Evolutionary conservation across 1,284 basidiomycete species (phyloP), one percentile per base, ranked within the genome.

Genomic region (Coriolopsis trogii): DNA sequence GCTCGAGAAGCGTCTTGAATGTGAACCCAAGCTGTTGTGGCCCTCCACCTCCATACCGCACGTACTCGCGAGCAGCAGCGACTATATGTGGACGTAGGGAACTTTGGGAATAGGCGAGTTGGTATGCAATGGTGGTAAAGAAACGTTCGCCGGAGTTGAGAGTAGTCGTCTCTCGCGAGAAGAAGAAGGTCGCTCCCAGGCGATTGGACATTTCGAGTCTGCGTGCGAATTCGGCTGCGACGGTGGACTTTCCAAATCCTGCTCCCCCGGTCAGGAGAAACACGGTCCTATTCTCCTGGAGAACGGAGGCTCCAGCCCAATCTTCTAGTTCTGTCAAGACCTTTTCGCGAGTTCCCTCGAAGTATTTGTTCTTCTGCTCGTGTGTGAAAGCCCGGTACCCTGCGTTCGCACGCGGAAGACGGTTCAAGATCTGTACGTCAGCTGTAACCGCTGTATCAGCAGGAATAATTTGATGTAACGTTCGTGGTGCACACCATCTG

Each of bases 181-280:
- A 46, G 39, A 53, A 51, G 34, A 53, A 47, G 28, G 48, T 37
- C 12, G 48, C 48, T 7, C 48, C 48, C 28, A 43, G 41, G 21
- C 28, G n/a, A 3, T 28, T 29, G 20, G 13, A 7, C 28, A 28
- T 8, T 3, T 52, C 42, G n/a, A 52, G 46, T 4, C 49, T 45
- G 8, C 41, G 29, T 3, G 54, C 48, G n/a, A 56, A 31, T 37
- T 56, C 49, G 20, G 50, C 46, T 4, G 59, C 59, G 43, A 61
- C 50, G 12, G 56, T 55, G 5, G 56, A 56, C 48, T 61, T 61
- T 7, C 59, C 56, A 8, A 54, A 52, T 4, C 54, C 56, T 0
- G 54, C 46, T 6, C 31, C 40, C 1, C 59, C 56, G 29, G 39
- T 51, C n/a, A 61, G 47, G 13, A 58, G 24, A 44, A 36, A 58